These are phyloP conservation scores for Metschnikowia anglica DNA, from an alignment of 805 yeast species.

Conservation along the genomic window DNA sequence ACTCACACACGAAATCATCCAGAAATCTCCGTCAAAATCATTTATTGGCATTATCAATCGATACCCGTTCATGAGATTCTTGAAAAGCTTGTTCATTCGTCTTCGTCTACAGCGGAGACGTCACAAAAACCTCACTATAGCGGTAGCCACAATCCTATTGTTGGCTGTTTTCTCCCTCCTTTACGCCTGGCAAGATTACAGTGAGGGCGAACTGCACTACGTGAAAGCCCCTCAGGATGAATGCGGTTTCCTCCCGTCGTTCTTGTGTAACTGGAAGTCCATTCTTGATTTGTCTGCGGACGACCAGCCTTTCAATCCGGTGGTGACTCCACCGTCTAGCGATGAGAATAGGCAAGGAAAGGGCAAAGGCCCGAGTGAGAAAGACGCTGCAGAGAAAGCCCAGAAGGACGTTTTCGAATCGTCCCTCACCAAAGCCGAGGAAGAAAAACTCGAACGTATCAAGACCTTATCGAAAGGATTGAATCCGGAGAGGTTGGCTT, in stretches of 20 bases:
- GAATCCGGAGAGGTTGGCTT: conserved; percentile 15
- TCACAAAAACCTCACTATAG: conserved; percentile 11
- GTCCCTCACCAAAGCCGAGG: conserved; percentile 1
- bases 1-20: not conserved
- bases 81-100: conserved; percentile 11
- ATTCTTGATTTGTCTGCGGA: not conserved
- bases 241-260: conserved; percentile 15
- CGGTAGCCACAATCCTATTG: conserved; percentile 9
- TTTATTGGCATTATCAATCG: too few relatives aligned
- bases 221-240: conserved; percentile 4
- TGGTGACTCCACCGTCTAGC: not conserved
- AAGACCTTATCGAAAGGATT: conserved; percentile 7
- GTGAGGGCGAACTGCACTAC: conserved; percentile 5
- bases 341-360: not conserved
- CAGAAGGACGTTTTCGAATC: conserved; percentile 1
- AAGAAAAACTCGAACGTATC: conserved; percentile 17
- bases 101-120: conserved; percentile 20
- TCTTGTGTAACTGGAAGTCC: conserved; percentile 11
- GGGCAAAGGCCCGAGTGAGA: not conserved
- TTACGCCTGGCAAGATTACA: conserved; percentile 10
- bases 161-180: conserved; percentile 10
- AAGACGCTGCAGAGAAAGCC: not conserved
- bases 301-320: conserved; percentile 9
- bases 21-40: not conserved
- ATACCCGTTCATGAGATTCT: conserved; percentile 10